Conservation (phyloP, 805 yeast species). For the Wickerhamomyces alni region DNA sequence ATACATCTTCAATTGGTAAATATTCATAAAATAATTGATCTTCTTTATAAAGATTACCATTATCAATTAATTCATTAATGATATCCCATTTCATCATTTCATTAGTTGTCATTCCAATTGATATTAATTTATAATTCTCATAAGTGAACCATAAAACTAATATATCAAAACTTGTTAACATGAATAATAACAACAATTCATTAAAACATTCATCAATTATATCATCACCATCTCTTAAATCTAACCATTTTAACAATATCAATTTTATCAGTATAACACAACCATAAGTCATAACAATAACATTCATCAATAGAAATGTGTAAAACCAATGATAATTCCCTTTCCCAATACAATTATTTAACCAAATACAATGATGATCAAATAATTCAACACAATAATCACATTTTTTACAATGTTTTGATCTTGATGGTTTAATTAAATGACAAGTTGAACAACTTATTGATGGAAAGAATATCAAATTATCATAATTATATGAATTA, state of each 20-base stretch:
- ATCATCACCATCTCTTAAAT: not conserved
- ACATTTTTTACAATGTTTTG: conserved; percentile 72
- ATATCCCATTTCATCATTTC: conserved; percentile 70
- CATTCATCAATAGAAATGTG: conserved; percentile 45
- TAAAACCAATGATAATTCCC: conserved; percentile 59
- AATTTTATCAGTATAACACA: conserved; percentile 17
- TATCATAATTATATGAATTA: conserved; percentile 10
- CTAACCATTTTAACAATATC: conserved; percentile 3
- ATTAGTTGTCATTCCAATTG: conserved; percentile 69
- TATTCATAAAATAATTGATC: conserved; percentile 14
- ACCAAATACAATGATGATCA: conserved; percentile 73
- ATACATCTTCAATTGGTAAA: conserved; percentile 14
- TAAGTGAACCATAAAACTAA: conserved; percentile 38
- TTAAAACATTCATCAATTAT: conserved; percentile 1
- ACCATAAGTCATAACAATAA: conserved; percentile 39
- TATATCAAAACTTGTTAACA: conserved; percentile 38
- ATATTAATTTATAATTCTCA: conserved; percentile 44
- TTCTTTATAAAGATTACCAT: conserved; percentile 28
- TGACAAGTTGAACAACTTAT: conserved; percentile 55
- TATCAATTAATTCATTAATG: conserved; percentile 44
- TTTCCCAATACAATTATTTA: conserved; percentile 71
- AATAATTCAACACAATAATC: conserved; percentile 53
- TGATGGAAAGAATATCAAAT: conserved; percentile 15
- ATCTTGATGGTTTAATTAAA: conserved; percentile 59
- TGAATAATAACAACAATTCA: conserved; percentile 27